Evolutionary conservation across 2,329 filamentous ascomycete species (phyloP), one percentile per base, ranked within the genome.

Genomic region (Trichophyton verrucosum): DNA sequence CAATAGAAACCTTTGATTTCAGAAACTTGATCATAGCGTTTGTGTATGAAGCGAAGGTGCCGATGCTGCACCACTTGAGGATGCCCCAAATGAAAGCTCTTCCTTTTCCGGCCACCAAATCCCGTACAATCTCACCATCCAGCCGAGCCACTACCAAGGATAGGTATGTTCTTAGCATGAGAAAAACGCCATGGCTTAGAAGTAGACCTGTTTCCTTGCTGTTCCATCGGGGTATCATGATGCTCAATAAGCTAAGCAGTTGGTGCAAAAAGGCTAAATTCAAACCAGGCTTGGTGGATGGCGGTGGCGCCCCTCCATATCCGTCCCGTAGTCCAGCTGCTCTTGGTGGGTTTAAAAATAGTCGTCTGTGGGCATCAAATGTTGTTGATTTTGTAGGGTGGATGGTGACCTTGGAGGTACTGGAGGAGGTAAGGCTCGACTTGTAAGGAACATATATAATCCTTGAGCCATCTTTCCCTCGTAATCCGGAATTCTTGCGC

Each of bases 11-110:
- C 77, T 99, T 99, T 58, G 89, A 92, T 75, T 99, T 92, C 64
- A 99, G 81, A 75, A 89, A 99, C 74, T 97, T 97, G 80, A 99
- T 99, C 88, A 95, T 96, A 60, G 92, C 91, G 73, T 99, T 99
- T 58, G 92, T 96, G 71, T 99, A 99, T 0, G 92, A 95, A 7
- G 91, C 92, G 65, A 97, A 86, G 1, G 88, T 89, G 47, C 94
- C 94, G 40, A 99, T 86, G 2, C 92, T 91, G 65, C 91, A 91
- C 94, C 94, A 99, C 80, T 97, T 96, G 57, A 86, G 73, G 55
- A 99, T 87, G 4, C 94, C 94, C 84, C 86, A 88, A 7, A 94
- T 77, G 72, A 99, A 99, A 0, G 84, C 82, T 68, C 86, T 91
- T 17, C 92, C 92, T 68, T 96, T 91, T 8, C 94, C 94, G 8